A percentile compares a stretch with the other conserved stretches of the same genome.
These are phyloP conservation scores for Delphinella strobiligena DNA, from an alignment of 2,329 filamentous ascomycete genomes.

Conservation along the genomic window DNA sequence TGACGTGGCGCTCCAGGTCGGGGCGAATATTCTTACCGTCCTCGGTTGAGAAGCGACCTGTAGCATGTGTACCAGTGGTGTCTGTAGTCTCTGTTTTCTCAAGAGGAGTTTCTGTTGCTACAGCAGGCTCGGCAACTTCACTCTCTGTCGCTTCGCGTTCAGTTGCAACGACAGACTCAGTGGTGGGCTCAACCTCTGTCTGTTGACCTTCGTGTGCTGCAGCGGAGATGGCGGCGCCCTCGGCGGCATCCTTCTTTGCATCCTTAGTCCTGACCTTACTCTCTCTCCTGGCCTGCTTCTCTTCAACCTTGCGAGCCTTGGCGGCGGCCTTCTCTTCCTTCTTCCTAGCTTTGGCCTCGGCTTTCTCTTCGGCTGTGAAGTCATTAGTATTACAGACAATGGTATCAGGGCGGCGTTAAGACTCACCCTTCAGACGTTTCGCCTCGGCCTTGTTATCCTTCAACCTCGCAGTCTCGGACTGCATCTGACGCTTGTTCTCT, in stretches of 20 bases:
- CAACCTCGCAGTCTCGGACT: slow-evolving; percentile 40
- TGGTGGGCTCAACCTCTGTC: slow-evolving; percentile 1
- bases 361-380: slow-evolving; percentile 44
- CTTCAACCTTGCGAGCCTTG: slow-evolving; percentile 40
- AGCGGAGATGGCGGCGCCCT: slow-evolving; percentile 8
- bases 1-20: slow-evolving; percentile 21
- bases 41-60: background rate
- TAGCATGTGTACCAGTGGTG: background rate
- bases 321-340: slow-evolving; percentile 28
- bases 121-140: slow-evolving; percentile 3
- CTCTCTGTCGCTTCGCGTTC: background rate
- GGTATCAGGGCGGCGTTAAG: background rate
- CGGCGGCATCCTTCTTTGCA: slow-evolving; percentile 15
- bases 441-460: slow-evolving; percentile 33
- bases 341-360: slow-evolving; percentile 24
- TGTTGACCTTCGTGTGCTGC: slow-evolving; percentile 6
- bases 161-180: background rate
- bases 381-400: slow-evolving; percentile 5
- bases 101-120: background rate
- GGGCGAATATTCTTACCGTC: slow-evolving; percentile 9
- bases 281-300: slow-evolving; percentile 37
- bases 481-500: slow-evolving; percentile 48
- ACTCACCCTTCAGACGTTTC: slow-evolving; percentile 46
- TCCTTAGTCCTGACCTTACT: slow-evolving; percentile 41
- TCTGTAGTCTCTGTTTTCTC: background rate